phyloP scores from a whole-genome alignment of 1,284 basidiomycete genomes.

The Stygiomarasmius scandens region DNA sequence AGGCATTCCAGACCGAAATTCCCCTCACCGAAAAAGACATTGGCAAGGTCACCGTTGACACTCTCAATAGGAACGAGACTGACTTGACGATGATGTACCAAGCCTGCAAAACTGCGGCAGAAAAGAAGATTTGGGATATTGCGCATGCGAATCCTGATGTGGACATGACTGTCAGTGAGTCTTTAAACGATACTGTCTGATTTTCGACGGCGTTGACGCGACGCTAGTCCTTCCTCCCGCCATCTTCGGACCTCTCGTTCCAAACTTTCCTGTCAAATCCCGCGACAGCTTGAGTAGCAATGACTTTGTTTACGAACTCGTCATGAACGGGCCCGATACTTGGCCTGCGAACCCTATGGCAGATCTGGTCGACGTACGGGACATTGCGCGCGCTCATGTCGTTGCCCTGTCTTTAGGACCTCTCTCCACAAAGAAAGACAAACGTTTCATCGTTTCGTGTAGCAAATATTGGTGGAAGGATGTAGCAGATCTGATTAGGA shows the following conservation, averaged over 20 bases:
- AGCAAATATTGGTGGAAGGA: conserved; percentile 6
- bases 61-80: conserved; percentile 2
- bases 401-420: conserved; percentile 3
- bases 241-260: conserved; percentile 11
- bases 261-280: conserved; percentile 3
- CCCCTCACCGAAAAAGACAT: conserved; percentile 13
- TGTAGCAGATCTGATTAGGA: conserved; percentile 9
- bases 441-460: conserved; percentile 9
- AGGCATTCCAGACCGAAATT: too few species aligned
- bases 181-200: neutral
- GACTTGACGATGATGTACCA: conserved; percentile 24
- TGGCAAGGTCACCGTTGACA: conserved; percentile 16
- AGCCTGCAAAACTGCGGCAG: conserved; percentile 26
- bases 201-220: neutral
- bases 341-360: conserved; percentile 4
- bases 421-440: conserved; percentile 3
- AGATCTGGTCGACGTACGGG: conserved; percentile 12
- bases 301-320: neutral
- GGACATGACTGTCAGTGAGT: conserved; percentile 26
- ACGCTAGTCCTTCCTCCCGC: conserved; percentile 11
- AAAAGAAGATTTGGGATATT: conserved; percentile 29
- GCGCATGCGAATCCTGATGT: conserved; percentile 25
- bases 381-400: conserved; percentile 13
- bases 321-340: conserved; percentile 7
- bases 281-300: conserved; percentile 6